Percentiles rank a stretch among this genome's conserved stretches.
These are phyloP conservation scores for Toxoplasma gondii DNA, from an alignment of 169 alveolate species.

Conservation along the genomic window DNA sequence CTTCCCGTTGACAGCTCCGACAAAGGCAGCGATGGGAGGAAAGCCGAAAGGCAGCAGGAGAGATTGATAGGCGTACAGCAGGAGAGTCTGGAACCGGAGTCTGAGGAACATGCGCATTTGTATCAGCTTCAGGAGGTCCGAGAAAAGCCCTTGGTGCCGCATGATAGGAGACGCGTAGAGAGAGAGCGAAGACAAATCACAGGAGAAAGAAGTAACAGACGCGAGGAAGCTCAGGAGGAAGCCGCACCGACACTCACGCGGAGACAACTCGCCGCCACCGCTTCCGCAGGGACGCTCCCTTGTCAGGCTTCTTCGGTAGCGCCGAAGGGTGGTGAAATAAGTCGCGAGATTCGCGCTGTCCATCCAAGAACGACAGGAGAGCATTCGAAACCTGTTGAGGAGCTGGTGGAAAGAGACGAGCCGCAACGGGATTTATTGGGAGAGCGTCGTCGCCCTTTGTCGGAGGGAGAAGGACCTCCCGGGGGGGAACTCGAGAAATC, in stretches of 20 bases:
- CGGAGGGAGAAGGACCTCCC: background rate
- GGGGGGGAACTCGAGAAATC: background rate
- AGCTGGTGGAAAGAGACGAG: background rate
- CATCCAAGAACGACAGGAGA: background rate
- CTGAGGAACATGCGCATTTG: background rate
- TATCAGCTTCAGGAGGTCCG: background rate
- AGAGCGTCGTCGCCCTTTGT: background rate
- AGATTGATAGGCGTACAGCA: too few species aligned
- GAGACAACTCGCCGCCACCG: background rate
- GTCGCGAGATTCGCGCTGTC: background rate
- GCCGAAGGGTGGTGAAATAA: background rate
- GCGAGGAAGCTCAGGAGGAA: background rate
- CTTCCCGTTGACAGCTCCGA: too few species aligned
- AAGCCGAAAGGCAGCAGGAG: too few species aligned
- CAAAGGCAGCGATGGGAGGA: too few species aligned
- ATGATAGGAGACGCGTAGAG: too few species aligned
- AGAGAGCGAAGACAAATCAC: too few species aligned
- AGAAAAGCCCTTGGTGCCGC: background rate
- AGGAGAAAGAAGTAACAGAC: too few species aligned
- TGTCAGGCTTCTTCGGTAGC: background rate
- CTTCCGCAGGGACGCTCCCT: slow-evolving; percentile 16
- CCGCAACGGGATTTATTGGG: background rate
- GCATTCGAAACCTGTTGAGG: background rate
- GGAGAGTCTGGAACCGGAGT: background rate
- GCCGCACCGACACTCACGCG: background rate